These are phyloP conservation scores for Ophiorrhiza pumila DNA, from an alignment of 257 asterid species.

Conservation along the genomic window DNA sequence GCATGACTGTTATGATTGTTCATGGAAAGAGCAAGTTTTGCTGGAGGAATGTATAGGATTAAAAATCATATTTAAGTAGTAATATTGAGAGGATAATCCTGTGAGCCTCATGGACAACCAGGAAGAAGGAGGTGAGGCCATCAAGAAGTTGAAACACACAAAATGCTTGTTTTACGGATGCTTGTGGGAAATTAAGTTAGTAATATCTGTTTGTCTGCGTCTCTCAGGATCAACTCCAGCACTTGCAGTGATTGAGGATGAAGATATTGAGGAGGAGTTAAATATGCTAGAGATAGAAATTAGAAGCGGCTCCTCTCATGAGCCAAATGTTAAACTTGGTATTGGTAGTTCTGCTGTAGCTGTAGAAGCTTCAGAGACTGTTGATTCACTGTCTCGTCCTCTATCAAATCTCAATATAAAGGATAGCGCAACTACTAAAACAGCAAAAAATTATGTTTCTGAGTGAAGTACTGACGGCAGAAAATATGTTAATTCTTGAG, in stretches of 20 bases:
- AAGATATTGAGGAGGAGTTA: constrained; percentile 71
- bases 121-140: neutral
- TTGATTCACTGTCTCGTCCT: constrained; percentile 47
- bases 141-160: neutral
- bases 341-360: constrained; percentile 13
- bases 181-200: neutral
- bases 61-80: neutral
- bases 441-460: constrained; percentile 17
- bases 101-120: neutral
- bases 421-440: constrained; percentile 22
- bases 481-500: constrained; percentile 18
- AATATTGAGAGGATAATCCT: neutral
- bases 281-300: constrained; percentile 51
- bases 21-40: neutral
- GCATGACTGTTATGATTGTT: neutral
- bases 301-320: constrained; percentile 22
- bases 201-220: neutral
- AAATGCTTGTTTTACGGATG: constrained; percentile 2
- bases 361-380: constrained; percentile 28
- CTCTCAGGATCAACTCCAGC: constrained; percentile 41
- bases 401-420: constrained; percentile 48
- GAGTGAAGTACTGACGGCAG: constrained; percentile 15
- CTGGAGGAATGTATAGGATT: neutral
- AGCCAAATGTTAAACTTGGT: constrained; percentile 10
- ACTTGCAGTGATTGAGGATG: constrained; percentile 45